These are phyloP conservation scores for Annulohypoxylon truncatum DNA, from an alignment of 2,329 filamentous ascomycete genomes.

Conservation along the genomic window DNA sequence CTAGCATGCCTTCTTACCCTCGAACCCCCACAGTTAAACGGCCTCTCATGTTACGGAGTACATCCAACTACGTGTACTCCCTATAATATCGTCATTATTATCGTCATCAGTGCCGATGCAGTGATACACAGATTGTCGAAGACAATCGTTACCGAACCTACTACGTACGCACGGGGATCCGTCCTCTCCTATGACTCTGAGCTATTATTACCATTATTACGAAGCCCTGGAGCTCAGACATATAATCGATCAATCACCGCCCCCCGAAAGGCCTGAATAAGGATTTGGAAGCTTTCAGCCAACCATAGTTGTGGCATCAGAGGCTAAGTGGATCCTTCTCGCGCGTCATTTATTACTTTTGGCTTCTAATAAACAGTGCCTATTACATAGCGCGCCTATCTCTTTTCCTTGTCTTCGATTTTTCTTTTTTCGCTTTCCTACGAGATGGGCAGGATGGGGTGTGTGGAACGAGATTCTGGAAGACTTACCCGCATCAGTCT, in stretches of 20 bases:
- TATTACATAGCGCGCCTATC: constrained; percentile 21
- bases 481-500: constrained; percentile 38
- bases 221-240: constrained; percentile 19
- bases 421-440: constrained; percentile 25
- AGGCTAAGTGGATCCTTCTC: constrained; percentile 27
- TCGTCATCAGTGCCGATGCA: constrained; percentile 35
- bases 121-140: constrained; percentile 41
- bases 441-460: constrained; percentile 19
- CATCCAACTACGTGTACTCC: constrained; percentile 15
- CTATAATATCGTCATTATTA: constrained; percentile 35
- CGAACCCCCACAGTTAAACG: constrained; percentile 29
- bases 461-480: constrained; percentile 34
- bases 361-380: constrained; percentile 35
- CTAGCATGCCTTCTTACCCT: constrained; percentile 16
- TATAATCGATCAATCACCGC: constrained; percentile 30
- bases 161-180: constrained; percentile 28
- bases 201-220: constrained; percentile 31
- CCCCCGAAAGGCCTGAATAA: constrained; percentile 20
- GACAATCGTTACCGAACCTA: constrained; percentile 36
- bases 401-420: constrained; percentile 8
- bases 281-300: constrained; percentile 32
- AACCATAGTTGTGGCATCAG: constrained; percentile 24
- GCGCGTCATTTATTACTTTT: constrained; percentile 36
- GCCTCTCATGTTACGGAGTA: constrained; percentile 28
- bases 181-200: constrained; percentile 11